Percentiles rank a stretch among this genome's conserved stretches.
Conservation (phyloP, 192 early-diverging fungal genomes). For the Rhizophagus prolifer region DNA sequence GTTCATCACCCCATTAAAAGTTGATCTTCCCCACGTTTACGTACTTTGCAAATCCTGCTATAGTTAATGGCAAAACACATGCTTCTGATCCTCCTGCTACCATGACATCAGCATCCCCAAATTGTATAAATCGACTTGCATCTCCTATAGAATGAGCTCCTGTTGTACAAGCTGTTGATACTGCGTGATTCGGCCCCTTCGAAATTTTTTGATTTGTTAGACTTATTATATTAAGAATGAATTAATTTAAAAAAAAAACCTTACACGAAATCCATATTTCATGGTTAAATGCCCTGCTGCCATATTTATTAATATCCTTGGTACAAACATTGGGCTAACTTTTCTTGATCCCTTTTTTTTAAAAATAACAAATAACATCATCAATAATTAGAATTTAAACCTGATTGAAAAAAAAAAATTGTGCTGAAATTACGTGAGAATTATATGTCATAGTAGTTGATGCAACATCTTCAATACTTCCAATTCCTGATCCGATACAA, state of each 20-base stretch:
- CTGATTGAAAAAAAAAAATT: not conserved
- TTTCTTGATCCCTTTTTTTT: slow-evolving; percentile 66
- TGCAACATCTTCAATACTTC: slow-evolving; percentile 83
- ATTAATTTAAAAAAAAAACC: too few relatives aligned
- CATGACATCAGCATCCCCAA: slow-evolving; percentile 94
- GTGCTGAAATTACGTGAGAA: slow-evolving; percentile 45
- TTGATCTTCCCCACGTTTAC: not conserved
- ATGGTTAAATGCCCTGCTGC: slow-evolving; percentile 92
- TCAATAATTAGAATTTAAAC: not conserved
- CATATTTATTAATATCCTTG: slow-evolving; percentile 90
- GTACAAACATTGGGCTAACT: slow-evolving; percentile 89
- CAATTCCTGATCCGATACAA: slow-evolving; percentile 94
- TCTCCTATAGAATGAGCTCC: slow-evolving; percentile 95
- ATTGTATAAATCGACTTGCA: slow-evolving; percentile 89
- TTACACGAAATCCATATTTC: slow-evolving; percentile 73
- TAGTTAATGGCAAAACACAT: slow-evolving; percentile 76
- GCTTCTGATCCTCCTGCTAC: slow-evolving; percentile 90
- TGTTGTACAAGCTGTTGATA: slow-evolving; percentile 93
- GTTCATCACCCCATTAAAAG: too few relatives aligned
- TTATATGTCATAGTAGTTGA: slow-evolving; percentile 52
- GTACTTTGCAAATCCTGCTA: slow-evolving; percentile 87
- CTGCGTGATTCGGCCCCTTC: slow-evolving; percentile 90
- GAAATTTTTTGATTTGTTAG: too few relatives aligned
- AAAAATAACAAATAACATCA: not conserved
- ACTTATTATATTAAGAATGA: too few relatives aligned